Base-by-base conservation (phyloP, 2,329 filamentous ascomycete species). In the Pyrenophora teres region DNA sequence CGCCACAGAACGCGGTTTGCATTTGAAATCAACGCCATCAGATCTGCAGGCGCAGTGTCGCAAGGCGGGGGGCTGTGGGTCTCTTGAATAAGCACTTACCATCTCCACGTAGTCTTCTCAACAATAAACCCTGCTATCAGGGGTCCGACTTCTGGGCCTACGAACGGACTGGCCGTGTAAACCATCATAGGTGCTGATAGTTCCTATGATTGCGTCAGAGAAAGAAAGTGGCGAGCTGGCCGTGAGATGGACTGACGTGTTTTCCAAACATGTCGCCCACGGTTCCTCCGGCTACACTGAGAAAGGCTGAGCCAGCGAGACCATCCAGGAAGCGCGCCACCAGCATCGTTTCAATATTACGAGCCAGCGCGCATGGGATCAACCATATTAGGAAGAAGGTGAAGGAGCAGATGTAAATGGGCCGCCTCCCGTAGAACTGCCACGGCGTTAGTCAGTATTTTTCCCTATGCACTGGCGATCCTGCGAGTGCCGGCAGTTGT, bases 121-220 rank as follows among this genome's bases (percentile, higher is more conserved):
- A 93, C 93, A 71, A 96, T 91, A 71, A 95, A 92, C 6, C 90
- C 91, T 7, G 90, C 90, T 15, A 89, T 70, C 45, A 85, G 65
- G 7, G 83, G 83, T 0, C 82, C 83, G 8, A 85, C 46, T 51
- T 83, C 80, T 5, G 83, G 83, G 1, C 82, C 74, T 8, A 83
- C 65, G 81, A 63, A 91, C 18, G 75, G 75, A 18, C 65, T 64
- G 5, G 74, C 78, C 5, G 77, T 78, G 52, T 80, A 95, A 13
- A 96, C 77, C 75, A 91, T 87, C 92, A 96, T 96, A 2, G 92
- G 91, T 6, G 83, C 82, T 60, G 87, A 86, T 50, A 96, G 83
- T 58, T 90, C 81, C 70, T 72, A 45, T 15, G 40, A 15, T 38
- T 12, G 16, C 18, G 46, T 63, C 40, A 66, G 56, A 53, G 27